Base-by-base conservation (phyloP, 352 stramenopile species). In the Pythium monospermum region DNA sequence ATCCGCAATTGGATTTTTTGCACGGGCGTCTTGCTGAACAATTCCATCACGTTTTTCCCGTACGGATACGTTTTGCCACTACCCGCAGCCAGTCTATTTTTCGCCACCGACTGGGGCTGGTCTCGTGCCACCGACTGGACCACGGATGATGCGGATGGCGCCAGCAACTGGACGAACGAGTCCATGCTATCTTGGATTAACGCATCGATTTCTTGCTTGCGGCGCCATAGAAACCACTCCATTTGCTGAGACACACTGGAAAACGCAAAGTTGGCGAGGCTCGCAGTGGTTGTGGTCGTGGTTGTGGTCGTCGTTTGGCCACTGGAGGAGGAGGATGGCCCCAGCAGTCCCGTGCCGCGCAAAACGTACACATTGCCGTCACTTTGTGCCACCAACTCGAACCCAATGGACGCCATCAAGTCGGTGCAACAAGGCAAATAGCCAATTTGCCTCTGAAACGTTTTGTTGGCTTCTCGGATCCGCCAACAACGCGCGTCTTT, bases 141-240 rank as follows among this genome's bases (percentile, higher is more conserved):
- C 31, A 18, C 18, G 4, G 32, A 43, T 6, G 35, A 44, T 3
- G 27, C 30, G 1, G 33, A 43, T 18, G 48, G 35, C 4, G 31
- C 50, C 5, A 82, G 45, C 19, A 81, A 58, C 26, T 78, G 71
- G 11, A 60, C 37, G 54, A 79, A 42, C 41, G 78, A 83, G 10
- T 70, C 61, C 61, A 87, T 72, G n/a, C 87, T 69, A 8, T 87
- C 76, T 26, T 80, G 61, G 0, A 86, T 41, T 1, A 87, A 41
- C 53, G 52, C 59, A 5, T 86, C 68, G 40, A 90, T 81, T 32
- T 90, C 79, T 49, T 87, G 72, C 42, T 84, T 85, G 16, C 73
- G 71, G 38, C 79, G 61, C 74, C 76, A 90, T 6, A 90, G 44
- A 51, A 90, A 90, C 79, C 76, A 90, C 57, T 90, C 79, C 63